Conservation (phyloP, 129 eudicot genomes). For the Centella asiatica region DNA sequence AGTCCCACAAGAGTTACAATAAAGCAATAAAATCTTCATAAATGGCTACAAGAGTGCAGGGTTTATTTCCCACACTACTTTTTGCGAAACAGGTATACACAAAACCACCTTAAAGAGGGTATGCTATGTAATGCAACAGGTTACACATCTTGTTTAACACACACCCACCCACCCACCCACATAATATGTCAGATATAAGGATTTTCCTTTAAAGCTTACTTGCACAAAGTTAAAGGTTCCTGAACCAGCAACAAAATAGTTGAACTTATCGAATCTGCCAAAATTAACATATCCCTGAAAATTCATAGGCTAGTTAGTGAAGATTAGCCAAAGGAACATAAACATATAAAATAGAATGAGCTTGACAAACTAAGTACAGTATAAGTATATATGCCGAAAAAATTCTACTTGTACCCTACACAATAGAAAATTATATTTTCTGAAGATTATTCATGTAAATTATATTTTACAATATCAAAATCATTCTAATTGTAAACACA, state of each 20-base stretch:
- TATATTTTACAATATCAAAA: no score
- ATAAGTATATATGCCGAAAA: no score
- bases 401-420: no score
- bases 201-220: constrained; percentile 36
- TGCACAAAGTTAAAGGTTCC: constrained; percentile 67
- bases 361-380: neutral
- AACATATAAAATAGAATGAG: neutral
- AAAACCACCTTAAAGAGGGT: neutral
- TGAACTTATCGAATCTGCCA: constrained; percentile 69
- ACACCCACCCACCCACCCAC: no score
- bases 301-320: constrained; percentile 16
- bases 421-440: no score
- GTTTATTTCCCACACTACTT: neutral
- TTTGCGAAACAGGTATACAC: neutral
- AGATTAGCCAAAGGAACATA: constrained; percentile 4
- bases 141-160: neutral
- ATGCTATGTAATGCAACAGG: neutral
- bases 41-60: neutral
- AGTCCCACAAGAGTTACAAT: neutral
- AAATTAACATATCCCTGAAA: constrained; percentile 77
- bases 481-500: no score
- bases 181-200: neutral
- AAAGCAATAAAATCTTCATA: neutral
- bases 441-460: no score
- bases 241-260: constrained; percentile 67